These are phyloP conservation scores for Cubamyces sp. DNA, from an alignment of 768 basidiomycete species.

Conservation along the genomic window DNA sequence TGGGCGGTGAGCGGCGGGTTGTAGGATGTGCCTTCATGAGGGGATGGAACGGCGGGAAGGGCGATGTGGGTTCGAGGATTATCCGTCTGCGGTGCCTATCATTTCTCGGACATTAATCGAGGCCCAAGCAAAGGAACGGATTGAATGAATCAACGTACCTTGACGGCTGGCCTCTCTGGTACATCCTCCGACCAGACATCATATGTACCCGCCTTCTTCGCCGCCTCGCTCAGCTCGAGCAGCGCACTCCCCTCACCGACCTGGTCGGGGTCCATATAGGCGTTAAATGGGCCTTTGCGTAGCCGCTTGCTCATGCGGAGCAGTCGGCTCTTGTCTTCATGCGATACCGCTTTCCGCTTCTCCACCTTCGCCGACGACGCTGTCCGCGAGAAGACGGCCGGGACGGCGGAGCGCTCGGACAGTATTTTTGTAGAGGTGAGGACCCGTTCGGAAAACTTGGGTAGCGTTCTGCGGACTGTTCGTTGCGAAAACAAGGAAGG, in stretches of 20 bases:
- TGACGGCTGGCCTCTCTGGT: constrained; percentile 45
- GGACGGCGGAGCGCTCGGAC: constrained; percentile 83
- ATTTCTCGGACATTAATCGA: not conserved
- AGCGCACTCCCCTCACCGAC: constrained; percentile 66
- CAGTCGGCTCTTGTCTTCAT: constrained; percentile 76
- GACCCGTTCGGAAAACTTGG: constrained; percentile 54
- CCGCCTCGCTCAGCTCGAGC: constrained; percentile 69
- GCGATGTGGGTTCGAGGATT: constrained; percentile 58
- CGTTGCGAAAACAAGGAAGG: not conserved
- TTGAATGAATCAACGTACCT: constrained; percentile 44
- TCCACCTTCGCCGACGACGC: constrained; percentile 31
- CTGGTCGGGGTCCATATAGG: constrained; percentile 68
- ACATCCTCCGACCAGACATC: constrained; percentile 59
- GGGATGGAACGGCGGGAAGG: constrained; percentile 66
- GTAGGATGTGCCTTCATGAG: constrained; percentile 87
- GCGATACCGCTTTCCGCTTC: constrained; percentile 55
- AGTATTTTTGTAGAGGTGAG: constrained; percentile 81
- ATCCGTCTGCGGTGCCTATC: constrained; percentile 51
- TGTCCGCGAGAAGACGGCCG: constrained; percentile 73
- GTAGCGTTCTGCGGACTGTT: constrained; percentile 62
- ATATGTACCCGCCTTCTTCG: constrained; percentile 66
- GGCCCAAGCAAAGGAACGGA: not conserved
- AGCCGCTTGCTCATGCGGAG: constrained; percentile 76
- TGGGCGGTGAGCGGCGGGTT: constrained; percentile 82
- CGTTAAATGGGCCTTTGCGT: constrained; percentile 74